phyloP scores from a whole-genome alignment of 768 basidiomycete genomes.

The Auriscalpium microsporum region DNA sequence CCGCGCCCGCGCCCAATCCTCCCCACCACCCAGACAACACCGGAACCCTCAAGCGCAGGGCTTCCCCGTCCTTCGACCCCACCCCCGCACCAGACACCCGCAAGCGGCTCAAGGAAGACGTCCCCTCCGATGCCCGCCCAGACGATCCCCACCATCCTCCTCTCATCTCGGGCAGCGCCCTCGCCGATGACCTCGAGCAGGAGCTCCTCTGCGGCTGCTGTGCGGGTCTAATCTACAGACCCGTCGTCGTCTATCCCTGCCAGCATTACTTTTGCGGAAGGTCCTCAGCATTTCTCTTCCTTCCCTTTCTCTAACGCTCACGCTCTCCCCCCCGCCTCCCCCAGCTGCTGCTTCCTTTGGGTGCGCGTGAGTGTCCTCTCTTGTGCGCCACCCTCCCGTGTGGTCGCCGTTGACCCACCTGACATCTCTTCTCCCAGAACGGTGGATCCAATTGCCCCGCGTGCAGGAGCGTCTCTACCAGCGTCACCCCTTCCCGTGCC shows the following conservation, averaged over 20 bases:
- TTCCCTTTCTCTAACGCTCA: neutral
- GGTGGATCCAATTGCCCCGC: slow-evolving; percentile 80
- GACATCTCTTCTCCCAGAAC: slow-evolving; percentile 39
- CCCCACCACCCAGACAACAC: slow-evolving; percentile 29
- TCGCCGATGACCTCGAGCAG: slow-evolving; percentile 57
- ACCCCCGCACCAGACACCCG: slow-evolving; percentile 2
- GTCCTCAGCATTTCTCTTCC: slow-evolving; percentile 29
- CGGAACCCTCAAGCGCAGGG: slow-evolving; percentile 13
- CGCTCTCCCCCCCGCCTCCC: neutral
- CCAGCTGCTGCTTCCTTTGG: slow-evolving; percentile 77
- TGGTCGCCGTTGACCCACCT: neutral
- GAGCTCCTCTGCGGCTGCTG: slow-evolving; percentile 86
- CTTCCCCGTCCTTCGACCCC: slow-evolving; percentile 10
- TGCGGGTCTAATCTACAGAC: slow-evolving; percentile 71
- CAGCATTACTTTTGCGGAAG: slow-evolving; percentile 91
- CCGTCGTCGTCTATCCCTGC: slow-evolving; percentile 76
- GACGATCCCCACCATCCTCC: slow-evolving; percentile 5
- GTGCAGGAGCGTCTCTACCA: slow-evolving; percentile 62
- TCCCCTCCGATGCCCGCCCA: slow-evolving; percentile 3
- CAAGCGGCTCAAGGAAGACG: slow-evolving; percentile 14
- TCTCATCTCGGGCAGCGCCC: slow-evolving; percentile 20
- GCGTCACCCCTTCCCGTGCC: slow-evolving; percentile 63
- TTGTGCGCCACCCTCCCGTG: slow-evolving; percentile 4
- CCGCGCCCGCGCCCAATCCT: slow-evolving; percentile 56
- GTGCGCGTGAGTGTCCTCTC: slow-evolving; percentile 54